These are phyloP conservation scores for Eimeria maxima DNA, from an alignment of 169 alveolate genomes.

Conservation along the genomic window DNA sequence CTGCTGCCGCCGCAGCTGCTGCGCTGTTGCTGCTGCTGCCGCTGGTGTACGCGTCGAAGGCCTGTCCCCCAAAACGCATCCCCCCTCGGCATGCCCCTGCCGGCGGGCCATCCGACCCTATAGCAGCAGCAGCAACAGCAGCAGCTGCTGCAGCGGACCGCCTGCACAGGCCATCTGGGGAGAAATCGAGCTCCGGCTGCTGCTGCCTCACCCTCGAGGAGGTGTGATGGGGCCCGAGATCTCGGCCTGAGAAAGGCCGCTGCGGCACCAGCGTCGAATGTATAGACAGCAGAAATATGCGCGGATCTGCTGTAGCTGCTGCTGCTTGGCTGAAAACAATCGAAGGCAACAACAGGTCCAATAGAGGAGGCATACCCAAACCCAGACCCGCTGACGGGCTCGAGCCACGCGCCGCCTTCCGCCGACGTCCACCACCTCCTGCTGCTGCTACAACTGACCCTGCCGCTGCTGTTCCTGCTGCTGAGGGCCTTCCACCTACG, in stretches of 20 bases:
- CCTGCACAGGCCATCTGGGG: no score
- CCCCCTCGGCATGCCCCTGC: background rate
- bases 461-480: conserved; percentile 11
- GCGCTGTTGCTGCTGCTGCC: background rate
- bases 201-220: background rate
- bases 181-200: background rate
- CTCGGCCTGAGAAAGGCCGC: background rate
- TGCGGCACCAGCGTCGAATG: background rate
- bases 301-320: conserved; percentile 64
- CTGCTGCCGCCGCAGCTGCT: no score
- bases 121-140: background rate
- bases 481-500: background rate
- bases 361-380: conserved; percentile 13
- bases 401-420: conserved; percentile 22
- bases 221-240: background rate
- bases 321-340: background rate
- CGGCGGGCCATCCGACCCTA: background rate
- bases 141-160: background rate
- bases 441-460: conserved; percentile 14
- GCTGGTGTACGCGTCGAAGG: background rate
- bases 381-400: background rate
- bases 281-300: conserved; percentile 66
- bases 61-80: background rate
- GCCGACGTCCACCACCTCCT: background rate
- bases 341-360: conserved; percentile 51